Evolutionary conservation across 1,284 basidiomycete genomes (phyloP).

Genomic region (Boletus smithii): DNA sequence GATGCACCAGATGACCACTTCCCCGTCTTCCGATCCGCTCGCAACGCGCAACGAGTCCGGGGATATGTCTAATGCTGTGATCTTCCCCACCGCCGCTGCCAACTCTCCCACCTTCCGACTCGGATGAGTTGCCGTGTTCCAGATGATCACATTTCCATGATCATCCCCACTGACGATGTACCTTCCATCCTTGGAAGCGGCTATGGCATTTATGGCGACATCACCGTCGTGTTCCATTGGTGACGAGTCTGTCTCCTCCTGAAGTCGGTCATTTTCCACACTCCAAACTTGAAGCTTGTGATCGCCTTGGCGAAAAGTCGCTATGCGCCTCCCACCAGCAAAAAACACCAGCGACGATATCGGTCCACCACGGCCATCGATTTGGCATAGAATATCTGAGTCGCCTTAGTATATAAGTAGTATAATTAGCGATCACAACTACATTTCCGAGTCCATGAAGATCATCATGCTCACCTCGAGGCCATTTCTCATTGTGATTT

Average conservation of each 20-base stretch:
- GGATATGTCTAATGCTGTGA: conserved; percentile 3
- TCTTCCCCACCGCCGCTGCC: background rate
- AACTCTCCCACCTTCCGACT: background rate
- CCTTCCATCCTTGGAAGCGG: conserved; percentile 9
- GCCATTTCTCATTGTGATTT: background rate
- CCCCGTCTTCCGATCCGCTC: background rate
- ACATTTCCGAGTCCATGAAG: no score
- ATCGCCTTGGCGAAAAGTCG: background rate
- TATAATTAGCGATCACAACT: background rate
- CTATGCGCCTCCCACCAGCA: background rate
- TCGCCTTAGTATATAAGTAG: background rate
- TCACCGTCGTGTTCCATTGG: background rate
- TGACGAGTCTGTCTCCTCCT: background rate
- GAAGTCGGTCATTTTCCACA: background rate
- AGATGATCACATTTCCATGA: conserved; percentile 5
- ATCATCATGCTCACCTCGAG: background rate
- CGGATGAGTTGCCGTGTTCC: background rate
- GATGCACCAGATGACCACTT: background rate
- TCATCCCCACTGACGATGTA: conserved; percentile 9
- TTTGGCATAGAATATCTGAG: background rate
- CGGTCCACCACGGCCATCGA: background rate
- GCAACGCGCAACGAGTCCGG: background rate
- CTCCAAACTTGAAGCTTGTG: background rate
- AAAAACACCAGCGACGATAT: background rate
- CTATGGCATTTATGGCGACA: background rate